Conservation (phyloP, 352 stramenopile species). For the Phytophthora brassicae region DNA sequence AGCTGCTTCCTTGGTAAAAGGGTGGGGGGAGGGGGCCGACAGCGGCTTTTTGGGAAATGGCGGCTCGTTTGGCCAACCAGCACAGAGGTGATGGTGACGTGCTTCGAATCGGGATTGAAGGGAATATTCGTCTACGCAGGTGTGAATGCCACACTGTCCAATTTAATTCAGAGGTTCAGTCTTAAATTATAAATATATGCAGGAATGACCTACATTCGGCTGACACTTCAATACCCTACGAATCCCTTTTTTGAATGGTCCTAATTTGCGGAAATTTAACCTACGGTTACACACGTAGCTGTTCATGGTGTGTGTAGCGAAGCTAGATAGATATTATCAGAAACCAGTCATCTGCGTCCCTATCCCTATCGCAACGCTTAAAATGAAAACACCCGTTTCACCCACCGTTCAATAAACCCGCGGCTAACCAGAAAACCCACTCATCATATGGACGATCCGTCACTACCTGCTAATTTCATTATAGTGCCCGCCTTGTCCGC, state of each 20-base stretch:
- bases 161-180: slow-evolving; percentile 12
- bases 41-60: slow-evolving; percentile 76
- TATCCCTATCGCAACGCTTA: background rate
- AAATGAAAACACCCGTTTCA: background rate
- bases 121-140: slow-evolving; percentile 4
- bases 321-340: slow-evolving; percentile 16
- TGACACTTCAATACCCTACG: slow-evolving; percentile 22
- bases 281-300: too few species aligned
- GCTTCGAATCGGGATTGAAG: background rate
- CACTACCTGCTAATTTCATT: background rate
- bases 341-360: slow-evolving; percentile 23
- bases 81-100: background rate
- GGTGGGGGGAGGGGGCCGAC: slow-evolving; percentile 56
- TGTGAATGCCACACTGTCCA: background rate
- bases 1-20: slow-evolving; percentile 63
- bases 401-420: too few species aligned
- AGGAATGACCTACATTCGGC: slow-evolving; percentile 35
- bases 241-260: slow-evolving; percentile 1
- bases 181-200: slow-evolving; percentile 13
- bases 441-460: slow-evolving; percentile 24
- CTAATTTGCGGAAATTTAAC: slow-evolving; percentile 10
- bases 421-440: too few species aligned
- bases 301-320: slow-evolving; percentile 14
- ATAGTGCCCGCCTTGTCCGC: background rate
- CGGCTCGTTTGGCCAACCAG: background rate